A percentile compares a stretch with the other conserved stretches of the same genome.
Evolutionary conservation across 2,329 filamentous ascomycete species (phyloP).

Genomic region (Geoglossum cookeanum): DNA sequence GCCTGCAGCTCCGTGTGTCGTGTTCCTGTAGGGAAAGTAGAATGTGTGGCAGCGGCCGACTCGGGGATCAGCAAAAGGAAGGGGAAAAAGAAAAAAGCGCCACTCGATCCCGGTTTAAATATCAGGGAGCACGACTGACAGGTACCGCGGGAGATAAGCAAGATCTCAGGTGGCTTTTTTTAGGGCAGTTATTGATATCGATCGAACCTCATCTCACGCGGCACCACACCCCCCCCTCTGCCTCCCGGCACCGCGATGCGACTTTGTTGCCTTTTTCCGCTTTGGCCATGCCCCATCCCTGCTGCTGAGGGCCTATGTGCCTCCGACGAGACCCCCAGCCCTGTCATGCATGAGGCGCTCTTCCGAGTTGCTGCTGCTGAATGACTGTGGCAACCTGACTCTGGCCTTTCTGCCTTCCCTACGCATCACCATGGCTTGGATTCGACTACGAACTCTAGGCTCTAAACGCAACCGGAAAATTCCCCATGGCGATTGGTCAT

Average conservation of each 20-base stretch:
- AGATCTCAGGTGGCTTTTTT: neutral
- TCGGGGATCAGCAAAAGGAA: neutral
- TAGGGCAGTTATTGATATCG: neutral
- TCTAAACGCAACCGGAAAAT: neutral
- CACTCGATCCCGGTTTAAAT: neutral
- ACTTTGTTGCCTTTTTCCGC: neutral
- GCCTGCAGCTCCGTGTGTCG: too few species aligned
- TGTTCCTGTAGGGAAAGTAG: too few species aligned
- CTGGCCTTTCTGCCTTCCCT: neutral
- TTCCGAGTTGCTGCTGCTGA: neutral
- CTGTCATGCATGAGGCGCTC: conserved; percentile 2
- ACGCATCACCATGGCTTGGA: neutral
- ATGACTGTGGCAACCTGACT: neutral
- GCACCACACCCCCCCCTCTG: neutral
- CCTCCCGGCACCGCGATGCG: neutral
- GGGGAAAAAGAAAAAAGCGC: neutral
- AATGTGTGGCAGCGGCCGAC: too few species aligned
- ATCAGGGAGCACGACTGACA: neutral
- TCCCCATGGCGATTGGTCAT: neutral
- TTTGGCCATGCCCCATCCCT: neutral
- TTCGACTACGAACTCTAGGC: neutral
- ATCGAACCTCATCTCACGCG: neutral
- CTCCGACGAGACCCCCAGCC: neutral
- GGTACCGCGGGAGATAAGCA: neutral
- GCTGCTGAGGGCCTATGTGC: neutral